Evolutionary conservation across 495 filamentous ascomycete species (phyloP).

Genomic region (Thermothielavioides terrestris): DNA sequence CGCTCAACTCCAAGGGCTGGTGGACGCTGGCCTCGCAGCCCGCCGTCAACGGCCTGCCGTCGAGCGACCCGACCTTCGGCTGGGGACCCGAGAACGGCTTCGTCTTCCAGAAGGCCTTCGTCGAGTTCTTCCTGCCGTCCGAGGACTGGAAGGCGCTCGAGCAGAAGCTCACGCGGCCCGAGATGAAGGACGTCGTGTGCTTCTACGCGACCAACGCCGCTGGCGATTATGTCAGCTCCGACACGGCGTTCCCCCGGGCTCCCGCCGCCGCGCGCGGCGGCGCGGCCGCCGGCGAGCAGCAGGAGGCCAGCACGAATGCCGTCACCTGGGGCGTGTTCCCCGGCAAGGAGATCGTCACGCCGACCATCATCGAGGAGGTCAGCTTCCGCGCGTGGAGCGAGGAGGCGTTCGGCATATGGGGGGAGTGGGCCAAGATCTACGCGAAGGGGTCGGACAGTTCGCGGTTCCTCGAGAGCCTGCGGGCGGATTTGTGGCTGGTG

Average conservation of each 20-base stretch:
- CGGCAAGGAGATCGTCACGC: constrained; percentile 93
- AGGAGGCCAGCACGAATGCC: constrained; percentile 65
- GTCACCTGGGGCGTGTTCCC: constrained; percentile 97
- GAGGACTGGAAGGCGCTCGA: constrained; percentile 60
- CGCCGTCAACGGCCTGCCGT: constrained; percentile 75
- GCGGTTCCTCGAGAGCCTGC: constrained; percentile 56
- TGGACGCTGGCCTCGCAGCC: constrained; percentile 98
- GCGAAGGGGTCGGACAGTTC: constrained; percentile 53
- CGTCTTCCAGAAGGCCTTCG: constrained; percentile 97
- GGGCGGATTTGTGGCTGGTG: constrained; percentile 71
- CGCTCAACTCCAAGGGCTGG: constrained; percentile 76
- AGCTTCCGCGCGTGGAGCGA: constrained; percentile 93
- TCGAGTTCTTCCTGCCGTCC: constrained; percentile 81
- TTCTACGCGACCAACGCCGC: constrained; percentile 75
- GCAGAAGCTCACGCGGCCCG: constrained; percentile 46
- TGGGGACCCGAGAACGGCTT: constrained; percentile 92
- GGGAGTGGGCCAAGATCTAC: constrained; percentile 86
- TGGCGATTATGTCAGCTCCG: constrained; percentile 63
- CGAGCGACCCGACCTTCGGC: constrained; percentile 71
- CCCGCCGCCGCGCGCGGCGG: constrained; percentile 10
- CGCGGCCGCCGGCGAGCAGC: constrained; percentile 23
- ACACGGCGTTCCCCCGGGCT: constrained; percentile 26
- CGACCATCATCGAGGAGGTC: constrained; percentile 95
- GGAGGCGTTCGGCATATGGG: constrained; percentile 92
- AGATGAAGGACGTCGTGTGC: constrained; percentile 55